These are phyloP conservation scores for Luffa acutangula DNA, from an alignment of 306 rosid genomes.

Conservation along the genomic window DNA sequence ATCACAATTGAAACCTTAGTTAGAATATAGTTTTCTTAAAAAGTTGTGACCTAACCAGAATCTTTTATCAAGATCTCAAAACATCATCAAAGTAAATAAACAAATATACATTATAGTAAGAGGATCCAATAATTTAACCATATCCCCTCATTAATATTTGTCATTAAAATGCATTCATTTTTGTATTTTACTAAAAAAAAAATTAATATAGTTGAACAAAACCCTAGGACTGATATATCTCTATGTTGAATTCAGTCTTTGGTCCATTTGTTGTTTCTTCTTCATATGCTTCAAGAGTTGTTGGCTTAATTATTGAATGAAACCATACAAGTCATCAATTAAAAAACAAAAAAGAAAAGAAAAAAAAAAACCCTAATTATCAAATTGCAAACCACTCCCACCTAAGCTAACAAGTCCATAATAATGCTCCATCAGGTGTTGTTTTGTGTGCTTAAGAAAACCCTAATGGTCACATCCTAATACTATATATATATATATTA, in stretches of 20 bases:
- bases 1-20: neutral
- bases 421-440: neutral
- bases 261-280: slow-evolving; percentile 1
- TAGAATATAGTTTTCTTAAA: neutral
- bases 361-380: neutral
- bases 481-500: too few species aligned
- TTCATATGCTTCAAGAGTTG: neutral
- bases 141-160: neutral
- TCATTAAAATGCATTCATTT: neutral
- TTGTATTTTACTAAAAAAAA: neutral
- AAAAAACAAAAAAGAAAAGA: too few species aligned
- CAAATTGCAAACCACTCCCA: neutral
- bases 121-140: neutral
- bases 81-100: neutral
- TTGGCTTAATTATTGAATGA: neutral
- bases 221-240: slow-evolving; percentile 4
- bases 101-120: neutral
- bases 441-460: neutral
- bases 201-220: neutral
- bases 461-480: neutral
- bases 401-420: neutral
- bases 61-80: slow-evolving; percentile 1
- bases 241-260: neutral
- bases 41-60: neutral
- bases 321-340: neutral